Base-by-base conservation (phyloP, 768 basidiomycete genomes). In the Leucocoprinus leucothites region DNA sequence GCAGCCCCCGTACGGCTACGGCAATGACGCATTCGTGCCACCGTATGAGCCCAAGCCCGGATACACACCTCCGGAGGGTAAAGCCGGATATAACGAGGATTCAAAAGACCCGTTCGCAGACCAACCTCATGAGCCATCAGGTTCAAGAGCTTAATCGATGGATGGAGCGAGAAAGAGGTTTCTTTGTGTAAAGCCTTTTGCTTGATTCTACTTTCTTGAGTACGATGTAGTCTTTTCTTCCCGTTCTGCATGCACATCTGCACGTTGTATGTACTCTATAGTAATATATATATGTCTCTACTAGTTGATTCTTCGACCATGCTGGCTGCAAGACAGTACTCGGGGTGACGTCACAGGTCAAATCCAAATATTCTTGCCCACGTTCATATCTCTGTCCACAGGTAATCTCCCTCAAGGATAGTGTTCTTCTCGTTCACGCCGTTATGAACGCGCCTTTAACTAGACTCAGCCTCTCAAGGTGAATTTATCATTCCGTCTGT, bases 1-100 rank as follows among this genome's bases (percentile, higher is more conserved):
- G 8, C 83, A 38, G 16, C 16, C 38, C 16, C 11, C 11, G 11
- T 63, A 61, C 34, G 56, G 50, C 5, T 31, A 59, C 6, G 69
- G 70, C n/a, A 58, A 64, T 2, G 74, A 77, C 45, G 62, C 68
- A 13, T 73, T 70, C 51, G 66, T 65, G 1, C 71, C 72, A n/a
- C 67, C 71, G 13, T 70, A 70, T 44, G 66, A 65, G 9, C 24
- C 44, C 7, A 48, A 56, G 41, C 50, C 54, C 14, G 58, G 58
- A 34, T 56, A 56, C 14, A 25, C 46, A 3, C 19, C 51, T 16
- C 22, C 51, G 2, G 51, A 49, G 14, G 47, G 44, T n/a, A 47
- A 52, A 25, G 44, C 26, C 4, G 55, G 36, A 21, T 35, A 44
- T 26, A 7, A 14, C 1, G 46, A 53, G 18, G 58, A 55, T 14